These are phyloP conservation scores for Globisporangium splendens DNA, from an alignment of 352 stramenopile species.

Conservation along the genomic window DNA sequence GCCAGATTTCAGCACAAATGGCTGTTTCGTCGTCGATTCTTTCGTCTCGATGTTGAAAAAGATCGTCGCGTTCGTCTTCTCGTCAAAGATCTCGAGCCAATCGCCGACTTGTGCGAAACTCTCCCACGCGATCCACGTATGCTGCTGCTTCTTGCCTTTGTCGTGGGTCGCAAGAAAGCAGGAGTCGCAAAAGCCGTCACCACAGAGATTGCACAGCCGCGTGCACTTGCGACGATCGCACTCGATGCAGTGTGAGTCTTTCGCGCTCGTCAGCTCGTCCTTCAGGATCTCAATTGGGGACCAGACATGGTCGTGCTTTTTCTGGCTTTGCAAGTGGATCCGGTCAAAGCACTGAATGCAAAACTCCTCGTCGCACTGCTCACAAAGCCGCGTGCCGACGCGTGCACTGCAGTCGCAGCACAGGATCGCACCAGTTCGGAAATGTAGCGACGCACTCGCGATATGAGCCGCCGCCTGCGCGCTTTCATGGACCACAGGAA, in stretches of 20 bases:
- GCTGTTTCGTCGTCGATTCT: slow-evolving; percentile 52
- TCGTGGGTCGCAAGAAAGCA: slow-evolving; percentile 51
- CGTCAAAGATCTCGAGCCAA: slow-evolving; percentile 73
- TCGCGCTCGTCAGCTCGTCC: slow-evolving; percentile 40
- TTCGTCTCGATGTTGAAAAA: slow-evolving; percentile 83
- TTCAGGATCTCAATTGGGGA: slow-evolving; percentile 50
- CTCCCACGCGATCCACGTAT: slow-evolving; percentile 61
- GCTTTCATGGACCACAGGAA: slow-evolving; percentile 40
- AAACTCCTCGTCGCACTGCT: slow-evolving; percentile 62
- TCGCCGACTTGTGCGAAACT: slow-evolving; percentile 50
- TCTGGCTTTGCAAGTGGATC: slow-evolving; percentile 25
- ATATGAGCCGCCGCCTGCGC: slow-evolving; percentile 38
- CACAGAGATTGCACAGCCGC: slow-evolving; percentile 72
- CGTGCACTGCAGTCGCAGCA: slow-evolving; percentile 48
- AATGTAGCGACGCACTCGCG: slow-evolving; percentile 36
- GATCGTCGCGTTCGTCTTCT: slow-evolving; percentile 33
- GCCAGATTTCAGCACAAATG: slow-evolving; percentile 45
- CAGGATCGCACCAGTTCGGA: slow-evolving; percentile 39
- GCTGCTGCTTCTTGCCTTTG: slow-evolving; percentile 55
- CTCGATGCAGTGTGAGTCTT: slow-evolving; percentile 65
- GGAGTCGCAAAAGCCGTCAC: slow-evolving; percentile 64
- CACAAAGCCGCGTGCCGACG: slow-evolving; percentile 43
- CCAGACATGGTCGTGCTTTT: slow-evolving; percentile 38
- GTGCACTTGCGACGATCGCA: slow-evolving; percentile 48
- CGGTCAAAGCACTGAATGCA: slow-evolving; percentile 48